Evolutionary conservation across 768 basidiomycete genomes (phyloP).

Genomic region (Auricularia sp.): DNA sequence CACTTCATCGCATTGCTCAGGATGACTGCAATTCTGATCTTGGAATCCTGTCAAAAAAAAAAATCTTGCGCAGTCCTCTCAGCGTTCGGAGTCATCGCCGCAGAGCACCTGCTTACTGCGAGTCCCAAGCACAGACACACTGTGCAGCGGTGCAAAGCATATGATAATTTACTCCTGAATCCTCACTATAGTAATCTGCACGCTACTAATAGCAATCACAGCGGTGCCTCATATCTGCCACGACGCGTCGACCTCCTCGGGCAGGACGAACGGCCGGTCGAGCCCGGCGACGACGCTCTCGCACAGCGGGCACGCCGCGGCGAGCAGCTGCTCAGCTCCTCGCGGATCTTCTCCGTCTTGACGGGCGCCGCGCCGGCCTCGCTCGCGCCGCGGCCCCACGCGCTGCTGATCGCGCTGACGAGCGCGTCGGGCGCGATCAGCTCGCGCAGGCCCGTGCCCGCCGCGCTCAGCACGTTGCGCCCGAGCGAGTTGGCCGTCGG

Average conservation of each 20-base stretch:
- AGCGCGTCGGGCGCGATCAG: slow-evolving; percentile 91
- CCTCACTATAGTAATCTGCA: too few relatives aligned
- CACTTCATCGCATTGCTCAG: too few relatives aligned
- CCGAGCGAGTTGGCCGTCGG: slow-evolving; percentile 51
- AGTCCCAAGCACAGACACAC: too few relatives aligned
- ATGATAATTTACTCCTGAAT: too few relatives aligned
- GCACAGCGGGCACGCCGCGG: slow-evolving; percentile 86
- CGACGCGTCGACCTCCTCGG: slow-evolving; percentile 67
- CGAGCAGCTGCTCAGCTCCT: slow-evolving; percentile 85
- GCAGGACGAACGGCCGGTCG: slow-evolving; percentile 77
- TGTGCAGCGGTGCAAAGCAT: too few relatives aligned
- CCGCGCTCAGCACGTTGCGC: slow-evolving; percentile 70
- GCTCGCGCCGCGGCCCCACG: slow-evolving; percentile 30
- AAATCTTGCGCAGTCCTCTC: too few relatives aligned
- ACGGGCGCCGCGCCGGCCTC: slow-evolving; percentile 44
- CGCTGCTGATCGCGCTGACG: slow-evolving; percentile 60
- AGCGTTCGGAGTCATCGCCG: too few relatives aligned
- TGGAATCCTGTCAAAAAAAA: too few relatives aligned
- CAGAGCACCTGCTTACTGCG: too few relatives aligned
- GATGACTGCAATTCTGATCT: too few relatives aligned
- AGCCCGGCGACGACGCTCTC: slow-evolving; percentile 79
- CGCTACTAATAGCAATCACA: neutral
- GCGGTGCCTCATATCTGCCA: slow-evolving; percentile 49
- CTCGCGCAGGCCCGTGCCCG: slow-evolving; percentile 78
- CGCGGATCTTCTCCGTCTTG: slow-evolving; percentile 62